These are phyloP conservation scores for Penicillium sp. DNA, from an alignment of 2,329 filamentous ascomycete species.

Conservation along the genomic window DNA sequence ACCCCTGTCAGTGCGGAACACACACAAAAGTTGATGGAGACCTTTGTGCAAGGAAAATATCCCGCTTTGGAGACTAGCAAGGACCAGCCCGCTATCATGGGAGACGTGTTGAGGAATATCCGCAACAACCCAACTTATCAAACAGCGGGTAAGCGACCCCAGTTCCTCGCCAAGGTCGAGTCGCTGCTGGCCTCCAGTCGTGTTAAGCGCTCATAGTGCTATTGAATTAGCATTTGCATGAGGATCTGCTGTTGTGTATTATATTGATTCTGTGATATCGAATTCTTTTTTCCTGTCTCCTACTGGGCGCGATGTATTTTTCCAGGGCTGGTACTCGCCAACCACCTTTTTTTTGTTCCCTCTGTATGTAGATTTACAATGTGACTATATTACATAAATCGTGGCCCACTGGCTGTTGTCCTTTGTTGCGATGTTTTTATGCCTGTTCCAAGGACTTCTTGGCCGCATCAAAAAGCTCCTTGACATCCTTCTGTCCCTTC, in stretches of 20 bases:
- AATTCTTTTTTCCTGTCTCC: conserved; percentile 6
- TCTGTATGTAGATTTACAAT: conserved; percentile 15
- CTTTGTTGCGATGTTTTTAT: conserved; percentile 15
- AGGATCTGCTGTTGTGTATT: conserved; percentile 22
- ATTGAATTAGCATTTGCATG: not conserved
- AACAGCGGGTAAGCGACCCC: conserved; percentile 38
- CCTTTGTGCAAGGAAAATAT: conserved; percentile 42
- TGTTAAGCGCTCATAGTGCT: conserved; percentile 31
- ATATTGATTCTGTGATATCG: conserved; percentile 20
- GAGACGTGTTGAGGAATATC: conserved; percentile 41
- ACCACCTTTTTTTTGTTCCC: not conserved
- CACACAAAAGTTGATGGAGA: conserved; percentile 36
- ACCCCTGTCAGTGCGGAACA: conserved; percentile 30
- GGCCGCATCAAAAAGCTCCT: conserved; percentile 49
- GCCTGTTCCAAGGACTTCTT: conserved; percentile 44
- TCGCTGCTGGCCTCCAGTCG: conserved; percentile 38
- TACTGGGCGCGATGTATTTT: conserved; percentile 10
- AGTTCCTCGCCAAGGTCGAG: conserved; percentile 45
- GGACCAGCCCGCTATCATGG: conserved; percentile 32
- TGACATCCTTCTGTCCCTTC: conserved; percentile 52
- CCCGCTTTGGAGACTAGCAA: conserved; percentile 26
- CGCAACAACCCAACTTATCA: conserved; percentile 49
- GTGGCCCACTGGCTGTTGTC: not conserved
- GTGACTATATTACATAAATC: conserved; percentile 17
- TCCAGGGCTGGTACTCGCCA: not conserved